Conservation (phyloP, 2,329 filamentous ascomycete species). For the Ambrosiella cleistominuta region DNA sequence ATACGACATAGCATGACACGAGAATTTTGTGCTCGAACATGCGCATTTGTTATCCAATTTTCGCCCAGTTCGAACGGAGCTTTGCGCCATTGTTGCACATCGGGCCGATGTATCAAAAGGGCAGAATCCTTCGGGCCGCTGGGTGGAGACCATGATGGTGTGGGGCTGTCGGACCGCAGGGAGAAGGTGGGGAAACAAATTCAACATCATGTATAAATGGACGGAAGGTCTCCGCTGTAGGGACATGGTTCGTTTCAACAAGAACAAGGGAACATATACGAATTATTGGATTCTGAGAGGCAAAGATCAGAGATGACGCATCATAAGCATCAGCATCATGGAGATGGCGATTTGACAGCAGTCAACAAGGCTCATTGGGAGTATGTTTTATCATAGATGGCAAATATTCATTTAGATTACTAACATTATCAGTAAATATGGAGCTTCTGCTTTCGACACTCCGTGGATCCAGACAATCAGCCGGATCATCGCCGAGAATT, state of each 20-base stretch:
- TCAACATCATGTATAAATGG: not conserved
- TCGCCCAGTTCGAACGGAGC: not conserved
- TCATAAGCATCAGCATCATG: not conserved
- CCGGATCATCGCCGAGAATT: not conserved
- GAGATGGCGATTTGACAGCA: not conserved
- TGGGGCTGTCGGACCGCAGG: not conserved
- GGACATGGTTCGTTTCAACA: too few relatives aligned
- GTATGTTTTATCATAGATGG: not conserved
- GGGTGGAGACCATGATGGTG: not conserved
- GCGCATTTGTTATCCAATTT: not conserved
- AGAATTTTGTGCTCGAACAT: not conserved
- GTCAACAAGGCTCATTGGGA: not conserved
- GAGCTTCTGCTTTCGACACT: not conserved
- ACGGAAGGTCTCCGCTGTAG: too few relatives aligned
- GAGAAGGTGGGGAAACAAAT: not conserved
- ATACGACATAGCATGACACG: too few relatives aligned
- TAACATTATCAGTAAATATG: not conserved
- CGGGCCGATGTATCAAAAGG: not conserved
- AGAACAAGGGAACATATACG: too few relatives aligned
- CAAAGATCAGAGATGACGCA: not conserved
- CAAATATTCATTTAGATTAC: not conserved
- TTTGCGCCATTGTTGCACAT: not conserved
- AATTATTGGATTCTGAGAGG: too few relatives aligned
- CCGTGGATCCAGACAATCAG: not conserved
- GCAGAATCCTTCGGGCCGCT: not conserved